Conservation (phyloP, 202 grass and related monocot species). For the Elaeis oleifera region DNA sequence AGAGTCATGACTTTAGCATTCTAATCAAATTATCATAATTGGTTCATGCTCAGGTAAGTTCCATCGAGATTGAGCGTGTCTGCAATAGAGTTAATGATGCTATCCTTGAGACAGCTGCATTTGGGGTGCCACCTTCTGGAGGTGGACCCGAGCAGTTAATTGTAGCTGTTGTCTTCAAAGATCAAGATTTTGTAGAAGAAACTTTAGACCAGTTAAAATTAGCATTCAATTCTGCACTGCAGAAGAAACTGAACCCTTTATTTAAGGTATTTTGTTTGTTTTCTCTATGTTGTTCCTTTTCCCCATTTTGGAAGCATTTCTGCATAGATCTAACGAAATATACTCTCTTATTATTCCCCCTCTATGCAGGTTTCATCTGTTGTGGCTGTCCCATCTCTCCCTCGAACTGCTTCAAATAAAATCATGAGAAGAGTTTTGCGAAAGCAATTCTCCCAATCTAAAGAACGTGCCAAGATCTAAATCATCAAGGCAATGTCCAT, state of each 20-base stretch:
- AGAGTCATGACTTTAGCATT: not conserved
- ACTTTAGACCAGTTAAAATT: slow-evolving; percentile 57
- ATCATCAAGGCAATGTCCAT: not conserved
- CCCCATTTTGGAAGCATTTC: not conserved
- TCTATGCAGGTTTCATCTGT: slow-evolving; percentile 69
- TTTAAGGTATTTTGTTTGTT: slow-evolving; percentile 55
- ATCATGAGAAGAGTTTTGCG: slow-evolving; percentile 91
- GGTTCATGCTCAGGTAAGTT: slow-evolving; percentile 55
- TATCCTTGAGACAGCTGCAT: slow-evolving; percentile 82
- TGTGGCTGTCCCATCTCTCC: slow-evolving; percentile 48
- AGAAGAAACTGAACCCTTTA: slow-evolving; percentile 86
- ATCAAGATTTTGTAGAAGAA: slow-evolving; percentile 35
- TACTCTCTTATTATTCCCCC: not conserved
- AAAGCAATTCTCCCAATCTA: slow-evolving; percentile 46
- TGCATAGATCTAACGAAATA: not conserved
- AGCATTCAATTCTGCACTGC: slow-evolving; percentile 62
- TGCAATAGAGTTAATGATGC: slow-evolving; percentile 62
- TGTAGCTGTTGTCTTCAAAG: slow-evolving; percentile 69
- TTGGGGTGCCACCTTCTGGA: slow-evolving; percentile 69
- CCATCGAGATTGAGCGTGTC: slow-evolving; percentile 81
- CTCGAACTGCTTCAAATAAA: slow-evolving; percentile 88
- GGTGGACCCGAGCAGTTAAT: slow-evolving; percentile 86
- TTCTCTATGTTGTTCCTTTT: slow-evolving; percentile 1
- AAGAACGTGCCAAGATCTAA: slow-evolving; percentile 79
- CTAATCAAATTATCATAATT: not conserved